Evolutionary conservation across 2,329 filamentous ascomycete species (phyloP).

Genomic region (Parastagonospora avenae): DNA sequence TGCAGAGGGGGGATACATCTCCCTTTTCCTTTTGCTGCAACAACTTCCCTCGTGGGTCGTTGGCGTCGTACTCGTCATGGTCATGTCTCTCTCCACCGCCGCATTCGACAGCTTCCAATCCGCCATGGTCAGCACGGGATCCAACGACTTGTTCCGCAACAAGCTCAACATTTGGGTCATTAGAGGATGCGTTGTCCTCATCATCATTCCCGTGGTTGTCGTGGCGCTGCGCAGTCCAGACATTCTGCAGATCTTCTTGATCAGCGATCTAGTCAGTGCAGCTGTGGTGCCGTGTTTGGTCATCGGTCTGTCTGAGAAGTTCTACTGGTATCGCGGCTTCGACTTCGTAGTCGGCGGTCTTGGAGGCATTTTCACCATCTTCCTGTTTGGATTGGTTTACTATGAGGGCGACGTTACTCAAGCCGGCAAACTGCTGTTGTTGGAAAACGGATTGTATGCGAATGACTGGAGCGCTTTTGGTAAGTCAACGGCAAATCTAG

Average conservation of each 20-base stretch:
- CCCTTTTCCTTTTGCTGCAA: constrained; percentile 76
- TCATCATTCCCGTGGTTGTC: constrained; percentile 76
- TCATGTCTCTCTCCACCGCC: constrained; percentile 74
- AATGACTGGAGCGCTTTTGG: constrained; percentile 83
- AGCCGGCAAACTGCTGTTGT: constrained; percentile 71
- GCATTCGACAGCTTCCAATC: constrained; percentile 82
- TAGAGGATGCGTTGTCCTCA: constrained; percentile 68
- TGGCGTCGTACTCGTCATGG: constrained; percentile 80
- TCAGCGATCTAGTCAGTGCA: constrained; percentile 79
- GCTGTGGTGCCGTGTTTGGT: constrained; percentile 75
- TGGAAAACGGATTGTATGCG: constrained; percentile 75
- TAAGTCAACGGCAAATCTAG: constrained; percentile 8
- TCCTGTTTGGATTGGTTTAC: constrained; percentile 80
- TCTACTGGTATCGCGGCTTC: constrained; percentile 78
- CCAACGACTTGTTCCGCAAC: constrained; percentile 86
- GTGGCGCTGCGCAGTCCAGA: constrained; percentile 75
- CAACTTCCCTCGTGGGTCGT: constrained; percentile 80
- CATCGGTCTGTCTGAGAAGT: constrained; percentile 69
- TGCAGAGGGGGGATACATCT: constrained; percentile 66
- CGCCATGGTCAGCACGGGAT: constrained; percentile 83
- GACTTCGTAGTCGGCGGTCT: constrained; percentile 80
- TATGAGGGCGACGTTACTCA: constrained; percentile 69
- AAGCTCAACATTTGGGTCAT: constrained; percentile 76
- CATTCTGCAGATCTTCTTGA: constrained; percentile 81
- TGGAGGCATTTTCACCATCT: constrained; percentile 78